Percentiles rank a stretch among this genome's conserved stretches.
Evolutionary conservation across 495 filamentous ascomycete genomes (phyloP).

Genomic region (Clavariopsis aquatica): DNA sequence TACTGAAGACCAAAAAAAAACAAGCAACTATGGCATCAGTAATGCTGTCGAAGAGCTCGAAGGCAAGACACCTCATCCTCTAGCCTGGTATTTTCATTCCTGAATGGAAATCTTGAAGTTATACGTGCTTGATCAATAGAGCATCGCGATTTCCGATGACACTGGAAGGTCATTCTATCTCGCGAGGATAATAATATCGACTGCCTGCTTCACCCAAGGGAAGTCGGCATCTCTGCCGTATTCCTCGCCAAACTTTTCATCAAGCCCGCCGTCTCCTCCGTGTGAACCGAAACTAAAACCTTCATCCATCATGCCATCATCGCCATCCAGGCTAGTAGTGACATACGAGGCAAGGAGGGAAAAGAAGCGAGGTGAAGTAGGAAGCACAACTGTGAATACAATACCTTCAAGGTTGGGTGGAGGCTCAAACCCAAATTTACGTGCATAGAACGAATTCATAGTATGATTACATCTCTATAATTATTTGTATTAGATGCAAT

Average conservation of each 20-base stretch:
- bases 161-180: background rate
- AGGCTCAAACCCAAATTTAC: too few species aligned
- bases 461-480: too few species aligned
- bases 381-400: too few species aligned
- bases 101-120: background rate
- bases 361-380: too few species aligned
- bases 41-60: background rate
- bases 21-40: background rate
- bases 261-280: background rate
- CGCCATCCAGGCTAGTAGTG: background rate
- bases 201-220: background rate
- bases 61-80: background rate
- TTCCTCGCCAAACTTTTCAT: background rate
- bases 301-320: background rate
- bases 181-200: background rate
- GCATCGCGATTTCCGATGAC: background rate
- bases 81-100: background rate
- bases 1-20: too few species aligned
- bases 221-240: background rate
- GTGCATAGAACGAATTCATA: too few species aligned
- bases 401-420: too few species aligned
- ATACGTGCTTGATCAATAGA: background rate
- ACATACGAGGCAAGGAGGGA: too few species aligned
- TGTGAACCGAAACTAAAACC: background rate
- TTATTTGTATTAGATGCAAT: too few species aligned